Percentiles rank a stretch among this genome's conserved stretches.
These are phyloP conservation scores for Apophysomyces sp. DNA, from an alignment of 371 early-diverging fungal species.

Conservation along the genomic window DNA sequence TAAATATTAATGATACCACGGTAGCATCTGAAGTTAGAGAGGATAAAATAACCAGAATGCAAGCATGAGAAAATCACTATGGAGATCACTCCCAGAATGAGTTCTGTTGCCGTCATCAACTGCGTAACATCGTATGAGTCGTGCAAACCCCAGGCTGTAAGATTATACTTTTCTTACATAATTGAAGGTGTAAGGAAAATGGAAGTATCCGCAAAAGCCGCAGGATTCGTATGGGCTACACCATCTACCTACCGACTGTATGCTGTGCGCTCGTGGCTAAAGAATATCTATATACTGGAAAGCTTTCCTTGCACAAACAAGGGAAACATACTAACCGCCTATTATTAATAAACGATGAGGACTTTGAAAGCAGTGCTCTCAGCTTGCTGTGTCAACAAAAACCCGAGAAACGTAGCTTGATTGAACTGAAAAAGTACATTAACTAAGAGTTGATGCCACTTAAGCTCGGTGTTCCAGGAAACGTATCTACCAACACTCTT, in stretches of 20 bases:
- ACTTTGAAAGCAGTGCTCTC: background rate
- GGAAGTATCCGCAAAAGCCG: background rate
- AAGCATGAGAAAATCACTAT: too few species aligned
- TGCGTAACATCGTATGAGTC: too few species aligned
- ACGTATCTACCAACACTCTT: background rate
- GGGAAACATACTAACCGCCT: background rate
- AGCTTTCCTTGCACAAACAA: background rate
- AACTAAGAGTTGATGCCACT: background rate
- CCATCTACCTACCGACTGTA: background rate
- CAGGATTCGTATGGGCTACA: background rate
- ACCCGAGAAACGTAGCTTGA: background rate
- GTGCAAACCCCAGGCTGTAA: too few species aligned
- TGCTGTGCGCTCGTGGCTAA: background rate
- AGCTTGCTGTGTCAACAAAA: background rate
- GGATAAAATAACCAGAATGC: too few species aligned
- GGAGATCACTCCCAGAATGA: too few species aligned
- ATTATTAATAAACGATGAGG: background rate
- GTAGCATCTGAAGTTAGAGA: too few species aligned
- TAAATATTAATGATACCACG: too few species aligned
- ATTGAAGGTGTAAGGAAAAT: too few species aligned
- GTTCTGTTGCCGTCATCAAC: too few species aligned
- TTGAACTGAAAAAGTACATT: background rate
- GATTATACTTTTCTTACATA: too few species aligned
- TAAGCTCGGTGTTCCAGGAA: background rate
- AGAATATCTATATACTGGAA: slow-evolving; percentile 1